phyloP scores from a whole-genome alignment of 495 filamentous ascomycete genomes.

The Aspergillus affinis region DNA sequence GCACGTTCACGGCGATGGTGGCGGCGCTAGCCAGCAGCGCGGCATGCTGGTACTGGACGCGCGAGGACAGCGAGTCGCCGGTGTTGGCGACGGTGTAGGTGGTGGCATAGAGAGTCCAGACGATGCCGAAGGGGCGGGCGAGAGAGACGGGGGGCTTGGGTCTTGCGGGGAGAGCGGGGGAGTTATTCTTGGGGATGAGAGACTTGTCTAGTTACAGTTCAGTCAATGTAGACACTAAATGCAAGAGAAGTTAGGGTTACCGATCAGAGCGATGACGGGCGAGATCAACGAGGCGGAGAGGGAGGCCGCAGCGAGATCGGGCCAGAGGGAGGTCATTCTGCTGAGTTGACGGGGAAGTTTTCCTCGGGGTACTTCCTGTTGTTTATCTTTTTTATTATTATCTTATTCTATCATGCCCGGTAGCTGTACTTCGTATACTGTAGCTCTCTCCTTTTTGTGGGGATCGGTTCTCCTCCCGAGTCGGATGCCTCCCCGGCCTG shows the following conservation, averaged over 20 bases:
- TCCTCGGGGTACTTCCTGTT: background rate
- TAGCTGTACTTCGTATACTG: too few species aligned
- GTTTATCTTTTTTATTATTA: background rate
- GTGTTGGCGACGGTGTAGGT: slow-evolving; percentile 37
- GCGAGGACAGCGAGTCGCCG: slow-evolving; percentile 22
- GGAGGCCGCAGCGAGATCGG: slow-evolving; percentile 21
- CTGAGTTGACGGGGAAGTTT: background rate
- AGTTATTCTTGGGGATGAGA: slow-evolving; percentile 26
- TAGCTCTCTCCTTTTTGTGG: background rate
- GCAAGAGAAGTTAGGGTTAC: slow-evolving; percentile 19
- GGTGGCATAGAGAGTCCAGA: slow-evolving; percentile 34
- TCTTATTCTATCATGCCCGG: background rate
- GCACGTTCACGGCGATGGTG: slow-evolving; percentile 35
- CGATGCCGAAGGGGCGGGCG: slow-evolving; percentile 26
- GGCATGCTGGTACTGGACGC: background rate
- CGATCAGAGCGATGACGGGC: slow-evolving; percentile 35
- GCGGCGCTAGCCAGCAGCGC: slow-evolving; percentile 18
- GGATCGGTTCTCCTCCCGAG: slow-evolving; percentile 5
- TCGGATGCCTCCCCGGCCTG: too few species aligned
- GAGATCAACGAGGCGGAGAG: slow-evolving; percentile 32
- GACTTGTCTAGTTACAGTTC: background rate
- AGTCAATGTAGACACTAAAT: background rate
- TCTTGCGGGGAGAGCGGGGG: slow-evolving; percentile 16
- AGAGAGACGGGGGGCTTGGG: slow-evolving; percentile 23
- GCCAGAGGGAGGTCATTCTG: background rate